Percentiles rank a stretch among this genome's conserved stretches.
Evolutionary conservation across 2,329 filamentous ascomycete species (phyloP).

Genomic region (Mycosphaerella arachidis): DNA sequence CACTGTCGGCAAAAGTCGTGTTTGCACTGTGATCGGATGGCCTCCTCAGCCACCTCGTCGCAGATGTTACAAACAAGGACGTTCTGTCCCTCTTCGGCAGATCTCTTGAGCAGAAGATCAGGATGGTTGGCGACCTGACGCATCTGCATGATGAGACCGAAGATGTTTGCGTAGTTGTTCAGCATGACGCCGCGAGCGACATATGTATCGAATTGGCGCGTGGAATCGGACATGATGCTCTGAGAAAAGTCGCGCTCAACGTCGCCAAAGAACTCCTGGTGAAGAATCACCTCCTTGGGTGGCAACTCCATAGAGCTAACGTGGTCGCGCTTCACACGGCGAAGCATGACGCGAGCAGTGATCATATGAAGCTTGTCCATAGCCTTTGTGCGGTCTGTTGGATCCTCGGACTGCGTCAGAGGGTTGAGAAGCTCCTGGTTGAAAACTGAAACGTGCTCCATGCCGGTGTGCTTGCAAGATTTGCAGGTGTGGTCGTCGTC

Average conservation of each 20-base stretch:
- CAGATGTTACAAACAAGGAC: slow-evolving; percentile 90
- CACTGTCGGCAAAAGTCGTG: slow-evolving; percentile 88
- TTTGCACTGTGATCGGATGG: slow-evolving; percentile 83
- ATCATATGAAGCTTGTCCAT: slow-evolving; percentile 80
- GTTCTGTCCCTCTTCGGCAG: slow-evolving; percentile 80
- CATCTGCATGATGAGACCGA: slow-evolving; percentile 99
- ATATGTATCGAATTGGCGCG: slow-evolving; percentile 90
- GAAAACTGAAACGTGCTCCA: slow-evolving; percentile 74
- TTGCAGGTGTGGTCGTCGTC: slow-evolving; percentile 66
- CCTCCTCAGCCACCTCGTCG: slow-evolving; percentile 92
- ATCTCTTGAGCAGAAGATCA: slow-evolving; percentile 86
- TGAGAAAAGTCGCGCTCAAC: slow-evolving; percentile 92
- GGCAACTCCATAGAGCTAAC: slow-evolving; percentile 94
- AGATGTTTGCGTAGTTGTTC: slow-evolving; percentile 97
- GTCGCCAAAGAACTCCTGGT: slow-evolving; percentile 94
- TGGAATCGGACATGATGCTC: slow-evolving; percentile 90
- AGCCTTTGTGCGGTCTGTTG: slow-evolving; percentile 59
- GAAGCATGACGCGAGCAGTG: slow-evolving; percentile 91
- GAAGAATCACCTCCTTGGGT: slow-evolving; percentile 85
- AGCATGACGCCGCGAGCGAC: slow-evolving; percentile 90
- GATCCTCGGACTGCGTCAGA: slow-evolving; percentile 44
- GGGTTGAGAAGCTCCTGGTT: slow-evolving; percentile 94
- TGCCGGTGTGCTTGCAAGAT: slow-evolving; percentile 61
- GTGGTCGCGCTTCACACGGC: slow-evolving; percentile 88
- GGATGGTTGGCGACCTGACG: slow-evolving; percentile 95